Base-by-base conservation (phyloP, 257 asterid genomes). In the Dorcoceras hygrometricum region DNA sequence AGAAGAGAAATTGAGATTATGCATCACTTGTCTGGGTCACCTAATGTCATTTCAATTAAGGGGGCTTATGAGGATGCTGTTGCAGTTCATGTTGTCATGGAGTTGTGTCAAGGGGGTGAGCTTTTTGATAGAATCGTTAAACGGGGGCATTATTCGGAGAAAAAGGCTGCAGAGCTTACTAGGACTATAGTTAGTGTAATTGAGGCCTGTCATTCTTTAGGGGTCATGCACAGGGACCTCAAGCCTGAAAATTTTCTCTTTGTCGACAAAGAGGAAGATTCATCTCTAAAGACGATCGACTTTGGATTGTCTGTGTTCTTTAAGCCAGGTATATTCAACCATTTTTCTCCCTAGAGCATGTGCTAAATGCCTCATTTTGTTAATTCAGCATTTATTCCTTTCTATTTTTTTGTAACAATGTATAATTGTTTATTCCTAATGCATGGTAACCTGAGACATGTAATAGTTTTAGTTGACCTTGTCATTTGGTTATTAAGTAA, bases 211-310 rank as follows among this genome's bases (percentile, higher is more conserved):
- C 98, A 89, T 68, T 91, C 98, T 23, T 67, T 91, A 66, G 98
- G 98, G 16, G 98, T 88, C 43, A 83, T 91, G 94, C 96, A 91
- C 66, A 66, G 98, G 59, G 98, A 91, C 64, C 82, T 88, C 64
- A 91, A 91, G 81, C 96, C 96, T 0, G 98, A 89, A 83, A 91
- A 91, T 68, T 91, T 91, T 55, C 84, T 91, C 12, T 87, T 88
- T 68, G 82, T 83, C 4, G 67, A 80, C 29, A 82, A 74, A 69
- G 80, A 79, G 59, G 98, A 91, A 83, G 91, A 89, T 59, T 79
- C 98, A 0, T 81, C 86, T 0, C 75, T 91, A 39, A 87, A 83
- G 81, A 74, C 96, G 7, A 89, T 91, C 12, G 98, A 91, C 71
- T 91, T 87, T 65, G 98, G 98, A 24, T 72, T 89, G 67, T 91